These are phyloP conservation scores for Phytopythium mirpurense DNA, from an alignment of 352 stramenopile genomes.

Conservation along the genomic window DNA sequence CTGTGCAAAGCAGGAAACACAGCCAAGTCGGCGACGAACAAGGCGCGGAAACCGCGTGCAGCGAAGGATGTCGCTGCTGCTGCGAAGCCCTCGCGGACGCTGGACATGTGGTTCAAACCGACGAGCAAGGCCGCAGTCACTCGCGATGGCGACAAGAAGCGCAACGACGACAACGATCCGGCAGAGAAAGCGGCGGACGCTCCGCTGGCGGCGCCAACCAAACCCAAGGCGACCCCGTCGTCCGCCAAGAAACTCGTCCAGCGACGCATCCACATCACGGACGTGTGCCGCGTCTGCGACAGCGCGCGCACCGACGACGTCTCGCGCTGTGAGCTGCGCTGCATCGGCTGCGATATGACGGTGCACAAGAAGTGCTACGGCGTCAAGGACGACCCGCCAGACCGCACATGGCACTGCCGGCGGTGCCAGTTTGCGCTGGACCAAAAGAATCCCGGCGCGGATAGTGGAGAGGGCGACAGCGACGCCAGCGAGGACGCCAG, in stretches of 20 bases:
- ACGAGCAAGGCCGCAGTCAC: slow-evolving; percentile 8
- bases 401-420: slow-evolving; percentile 49
- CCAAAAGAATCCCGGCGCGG: slow-evolving; percentile 14
- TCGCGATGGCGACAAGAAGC: slow-evolving; percentile 7
- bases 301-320: slow-evolving; percentile 40
- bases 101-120: slow-evolving; percentile 60
- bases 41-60: not conserved
- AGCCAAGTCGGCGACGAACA: not conserved
- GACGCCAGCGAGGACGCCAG: slow-evolving; percentile 2
- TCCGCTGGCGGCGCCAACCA: not conserved
- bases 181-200: not conserved
- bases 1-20: too few species aligned
- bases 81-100: slow-evolving; percentile 37
- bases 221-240: slow-evolving; percentile 13
- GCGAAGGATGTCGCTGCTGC: not conserved
- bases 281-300: slow-evolving; percentile 63
- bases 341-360: slow-evolving; percentile 56
- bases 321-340: slow-evolving; percentile 56
- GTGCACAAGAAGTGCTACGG: slow-evolving; percentile 71
- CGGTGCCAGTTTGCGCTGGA: slow-evolving; percentile 50
- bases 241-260: slow-evolving; percentile 50
- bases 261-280: slow-evolving; percentile 62
- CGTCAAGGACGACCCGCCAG: slow-evolving; percentile 31
- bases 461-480: slow-evolving; percentile 5
- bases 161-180: slow-evolving; percentile 10